Evolutionary conservation across 768 basidiomycete species (phyloP), one percentile per base, ranked within the genome.

Genomic region (Serendipita sp.): DNA sequence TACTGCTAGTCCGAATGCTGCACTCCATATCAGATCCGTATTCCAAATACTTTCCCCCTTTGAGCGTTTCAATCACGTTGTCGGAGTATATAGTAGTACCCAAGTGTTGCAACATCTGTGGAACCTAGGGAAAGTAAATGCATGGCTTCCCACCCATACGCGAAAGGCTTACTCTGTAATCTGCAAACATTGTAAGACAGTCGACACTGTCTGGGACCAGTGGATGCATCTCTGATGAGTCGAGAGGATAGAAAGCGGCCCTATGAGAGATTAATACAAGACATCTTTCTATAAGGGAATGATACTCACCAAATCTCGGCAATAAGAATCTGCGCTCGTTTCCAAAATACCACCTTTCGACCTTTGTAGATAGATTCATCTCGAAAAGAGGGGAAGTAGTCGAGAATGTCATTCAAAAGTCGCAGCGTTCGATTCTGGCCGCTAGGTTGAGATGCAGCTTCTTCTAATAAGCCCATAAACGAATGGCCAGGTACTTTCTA

Each of bases 131-230:
- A 11, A n/a, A 30, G 44, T 7, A 41, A 13, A 5, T 1, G 2
- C 41, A 5, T 5, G 34, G 7, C 54, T 0, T 3, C 30, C 13
- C 45, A 15, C 51, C 11, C 0, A 16, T 11, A 4, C 11, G 37
- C 7, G 2, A 37, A 53, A 18, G 16, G 63, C 51, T 15, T 58
- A 65, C 71, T 44, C 74, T 67, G 60, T 93, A 92, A 76, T 94
- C 92, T 3, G 92, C 89, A 73, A 95, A 95, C 92, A 93, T 94
- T 24, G 92, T 92, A 10, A 94, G 80, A 58, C 84, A 75, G 60
- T 81, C 78, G 67, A 92, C 88, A 44, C 78, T 77, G 15, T 79
- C 76, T 2, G 86, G 86, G 74, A 93, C 89, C 47, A 92, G 75
- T 2, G 90, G 91, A 72, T 93, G 91, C 1, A 71, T 65, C 0